phyloP scores from a whole-genome alignment of 2,329 filamentous ascomycete species.

The Diplodia intermedia region DNA sequence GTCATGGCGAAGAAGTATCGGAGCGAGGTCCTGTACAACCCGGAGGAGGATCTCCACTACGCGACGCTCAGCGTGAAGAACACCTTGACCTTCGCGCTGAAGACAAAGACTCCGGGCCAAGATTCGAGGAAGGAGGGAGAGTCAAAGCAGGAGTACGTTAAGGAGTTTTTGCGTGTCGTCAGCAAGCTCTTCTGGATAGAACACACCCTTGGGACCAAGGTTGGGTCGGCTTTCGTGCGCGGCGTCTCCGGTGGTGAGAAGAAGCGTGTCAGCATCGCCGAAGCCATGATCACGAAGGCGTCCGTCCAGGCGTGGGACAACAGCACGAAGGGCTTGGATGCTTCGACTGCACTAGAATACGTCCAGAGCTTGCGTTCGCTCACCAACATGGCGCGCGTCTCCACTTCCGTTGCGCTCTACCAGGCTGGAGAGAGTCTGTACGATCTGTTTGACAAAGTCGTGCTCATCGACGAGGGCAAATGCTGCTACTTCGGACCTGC shows the following conservation, averaged over 20 bases:
- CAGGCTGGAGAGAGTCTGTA: conserved; percentile 62
- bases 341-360: conserved; percentile 75
- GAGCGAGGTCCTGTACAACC: conserved; percentile 74
- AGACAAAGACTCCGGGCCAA: conserved; percentile 70
- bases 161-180: conserved; percentile 69
- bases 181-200: conserved; percentile 75
- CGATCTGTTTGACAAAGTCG: conserved; percentile 49
- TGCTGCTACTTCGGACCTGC: conserved; percentile 68
- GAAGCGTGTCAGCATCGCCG: conserved; percentile 58
- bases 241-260: conserved; percentile 62
- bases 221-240: conserved; percentile 76
- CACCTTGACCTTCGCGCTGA: conserved; percentile 75
- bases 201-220: conserved; percentile 74
- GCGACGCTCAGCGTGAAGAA: conserved; percentile 78
- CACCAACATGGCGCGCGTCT: conserved; percentile 68
- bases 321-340: conserved; percentile 75
- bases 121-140: conserved; percentile 67
- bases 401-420: conserved; percentile 73
- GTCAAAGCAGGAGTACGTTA: conserved; percentile 64
- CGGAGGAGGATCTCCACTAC: conserved; percentile 79
- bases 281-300: conserved; percentile 56
- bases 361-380: conserved; percentile 70
- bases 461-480: conserved; percentile 51
- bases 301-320: conserved; percentile 60
- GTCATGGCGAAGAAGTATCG: conserved; percentile 65